Base-by-base conservation (phyloP, 192 early-diverging fungal genomes). In the Gaertneriomyces sp. region DNA sequence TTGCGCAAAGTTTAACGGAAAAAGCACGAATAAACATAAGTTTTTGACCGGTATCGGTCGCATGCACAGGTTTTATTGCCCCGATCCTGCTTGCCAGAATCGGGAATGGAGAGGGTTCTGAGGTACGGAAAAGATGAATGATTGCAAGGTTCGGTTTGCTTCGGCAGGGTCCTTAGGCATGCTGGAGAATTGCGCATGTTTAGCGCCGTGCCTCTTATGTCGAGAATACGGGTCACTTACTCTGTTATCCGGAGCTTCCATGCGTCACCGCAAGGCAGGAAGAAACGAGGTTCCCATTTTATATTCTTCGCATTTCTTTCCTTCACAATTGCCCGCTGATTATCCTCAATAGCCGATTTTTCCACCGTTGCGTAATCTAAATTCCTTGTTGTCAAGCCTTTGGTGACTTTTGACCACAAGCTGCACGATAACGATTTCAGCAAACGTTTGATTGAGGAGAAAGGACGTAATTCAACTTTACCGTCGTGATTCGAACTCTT, bases 401-500 rank as follows among this genome's bases (percentile, higher is more conserved):
- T 50, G 7, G 86, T 83, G 39, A 91, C 89, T 7, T 73, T 64
- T 40, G 72, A 57, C 89, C 89, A 91, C 7, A 89, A 60, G 7
- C 76, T 73, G 25, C 42, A 8, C 45, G 41, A 53, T 41, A 17
- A 16, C 45, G 12, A 11, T 53, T 14, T 14, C 11, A 12, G 16
- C 17, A 16, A 4, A 43, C 42, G 6, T 38, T 47, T 63, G 64
- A 14, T 63, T 1, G 11, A 40, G 20, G 53, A 61, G 20, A 9
- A 17, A 44, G n/a, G n/a, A n/a, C n/a, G n/a, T n/a, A n/a, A 56
- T 25, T 11, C 11, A 11, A 53, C 11, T 38, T 45, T 68, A 87
- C 83, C 85, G 81, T 47, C 91, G 79, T 17, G 92, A 92, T 79
- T 98, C 95, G 67, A 89, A 89, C 25, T 77, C 66, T 58, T 91